phyloP scores from a whole-genome alignment of 176 grass and related monocot species.

The Oryza longistaminata region DNA sequence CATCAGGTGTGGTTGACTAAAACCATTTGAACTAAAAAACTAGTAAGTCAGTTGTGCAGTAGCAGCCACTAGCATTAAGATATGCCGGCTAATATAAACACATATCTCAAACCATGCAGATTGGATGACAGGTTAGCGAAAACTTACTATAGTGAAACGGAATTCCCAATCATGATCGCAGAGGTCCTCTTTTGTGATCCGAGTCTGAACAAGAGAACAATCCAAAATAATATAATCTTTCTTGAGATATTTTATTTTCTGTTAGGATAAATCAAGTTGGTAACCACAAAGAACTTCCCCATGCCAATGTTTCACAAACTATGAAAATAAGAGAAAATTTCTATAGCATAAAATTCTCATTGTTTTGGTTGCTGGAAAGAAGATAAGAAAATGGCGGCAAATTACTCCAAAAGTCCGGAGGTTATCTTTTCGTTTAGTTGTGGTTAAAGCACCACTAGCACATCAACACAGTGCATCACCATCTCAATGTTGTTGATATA shows the following conservation, averaged over 20 bases:
- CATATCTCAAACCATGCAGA: slow-evolving; percentile 28
- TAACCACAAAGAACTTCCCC: not conserved
- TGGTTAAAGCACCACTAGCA: not conserved
- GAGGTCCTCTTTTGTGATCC: slow-evolving; percentile 84
- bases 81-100: not conserved
- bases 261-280: slow-evolving; percentile 30
- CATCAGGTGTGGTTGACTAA: slow-evolving; percentile 43
- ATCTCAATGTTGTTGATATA: not conserved
- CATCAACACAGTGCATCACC: not conserved
- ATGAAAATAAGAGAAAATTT: not conserved
- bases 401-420: not conserved
- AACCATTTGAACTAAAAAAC: slow-evolving; percentile 56
- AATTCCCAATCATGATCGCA: slow-evolving; percentile 88
- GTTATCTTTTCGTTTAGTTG: not conserved
- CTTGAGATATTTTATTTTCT: slow-evolving; percentile 24
- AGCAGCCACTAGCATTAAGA: slow-evolving; percentile 24
- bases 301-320: not conserved
- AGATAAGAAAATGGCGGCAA: not conserved
- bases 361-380: slow-evolving; percentile 13
- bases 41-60: slow-evolving; percentile 37
- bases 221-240: slow-evolving; percentile 5
- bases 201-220: slow-evolving; percentile 54
- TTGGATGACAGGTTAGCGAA: not conserved
- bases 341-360: not conserved
- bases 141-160: slow-evolving; percentile 76